Evolutionary conservation across 352 stramenopile genomes (phyloP), one percentile per base, ranked within the genome.

Genomic region (Blastocystis sp.): DNA sequence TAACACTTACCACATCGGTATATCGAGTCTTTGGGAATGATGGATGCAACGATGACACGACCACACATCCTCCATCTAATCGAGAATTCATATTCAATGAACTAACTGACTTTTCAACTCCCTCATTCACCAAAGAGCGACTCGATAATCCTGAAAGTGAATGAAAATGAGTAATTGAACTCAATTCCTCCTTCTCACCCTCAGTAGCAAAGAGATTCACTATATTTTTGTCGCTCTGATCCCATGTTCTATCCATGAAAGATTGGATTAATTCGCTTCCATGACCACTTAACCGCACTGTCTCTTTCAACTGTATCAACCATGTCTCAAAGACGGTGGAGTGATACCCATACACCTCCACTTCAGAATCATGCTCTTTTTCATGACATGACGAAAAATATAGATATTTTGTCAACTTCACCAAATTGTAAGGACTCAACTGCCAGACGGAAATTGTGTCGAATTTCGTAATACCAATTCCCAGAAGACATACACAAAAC

Each of bases 141-240:
- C 19, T 62, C 56, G 56, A 62, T 33, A 62, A 33, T 33, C 19
- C 56, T 33, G 56, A 62, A 13, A 62, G 56, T 7, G 56, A 62
- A 33, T 62, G 56, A 5, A 62, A 33, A 13, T 62, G 56, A 7
- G 19, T 7, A 24, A 57, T 33, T 22, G 30, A 59, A n/a, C 30
- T 53, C 33, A 78, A 51, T 19, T 35, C 30, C 73, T 84, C 73
- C 30, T 84, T 57, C 13, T 84, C 73, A 6, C 44, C 44, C 24
- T 53, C 44, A 3, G 53, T 56, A 48, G 40, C 40, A 42, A 66
- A 84, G 5, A 84, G 33, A 19, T 35, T 84, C 13, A 84, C 73
- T 19, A 66, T 48, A 57, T 84, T 84, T 22, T 84, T 84, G 51
- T 84, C 73, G n/a, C 53, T 84, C 24, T 84, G 53, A 44, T 84